Evolutionary conservation across 108 stramenopile genomes (phyloP).

Genomic region (Fragilaria crotonensis): DNA sequence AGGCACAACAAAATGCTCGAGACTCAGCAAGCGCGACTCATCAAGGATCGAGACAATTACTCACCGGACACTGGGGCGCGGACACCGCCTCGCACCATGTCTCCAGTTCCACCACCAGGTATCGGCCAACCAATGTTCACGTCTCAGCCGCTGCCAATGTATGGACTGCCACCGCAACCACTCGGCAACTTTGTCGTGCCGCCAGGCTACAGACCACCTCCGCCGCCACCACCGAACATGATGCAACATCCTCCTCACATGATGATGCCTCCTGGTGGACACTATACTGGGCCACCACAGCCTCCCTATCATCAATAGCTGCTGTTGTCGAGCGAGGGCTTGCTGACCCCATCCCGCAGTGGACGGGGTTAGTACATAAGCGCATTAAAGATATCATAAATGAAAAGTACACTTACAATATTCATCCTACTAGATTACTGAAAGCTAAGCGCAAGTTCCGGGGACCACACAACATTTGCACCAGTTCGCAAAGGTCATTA

Average conservation of each 20-base stretch:
- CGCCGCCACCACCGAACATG: too few relatives aligned
- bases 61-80: not conserved
- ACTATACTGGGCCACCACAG: not conserved
- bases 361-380: too few relatives aligned
- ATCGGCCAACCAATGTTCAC: too few relatives aligned
- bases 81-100: not conserved
- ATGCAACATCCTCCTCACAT: not conserved
- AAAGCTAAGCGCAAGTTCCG: constrained; percentile 14
- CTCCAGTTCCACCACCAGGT: not conserved
- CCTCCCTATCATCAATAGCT: not conserved
- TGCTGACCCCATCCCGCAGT: too few relatives aligned
- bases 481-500: constrained; percentile 43
- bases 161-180: not conserved
- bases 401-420: not conserved
- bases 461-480: constrained; percentile 43
- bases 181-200: not conserved
- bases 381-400: too few relatives aligned
- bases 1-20: constrained; percentile 61
- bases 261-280: not conserved
- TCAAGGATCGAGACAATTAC: constrained; percentile 11
- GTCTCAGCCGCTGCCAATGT: not conserved
- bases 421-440: not conserved
- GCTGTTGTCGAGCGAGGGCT: too few relatives aligned
- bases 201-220: not conserved
- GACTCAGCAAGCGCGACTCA: constrained; percentile 51